These are phyloP conservation scores for Lipomyces mesembrius DNA, from an alignment of 805 yeast genomes.

Conservation along the genomic window DNA sequence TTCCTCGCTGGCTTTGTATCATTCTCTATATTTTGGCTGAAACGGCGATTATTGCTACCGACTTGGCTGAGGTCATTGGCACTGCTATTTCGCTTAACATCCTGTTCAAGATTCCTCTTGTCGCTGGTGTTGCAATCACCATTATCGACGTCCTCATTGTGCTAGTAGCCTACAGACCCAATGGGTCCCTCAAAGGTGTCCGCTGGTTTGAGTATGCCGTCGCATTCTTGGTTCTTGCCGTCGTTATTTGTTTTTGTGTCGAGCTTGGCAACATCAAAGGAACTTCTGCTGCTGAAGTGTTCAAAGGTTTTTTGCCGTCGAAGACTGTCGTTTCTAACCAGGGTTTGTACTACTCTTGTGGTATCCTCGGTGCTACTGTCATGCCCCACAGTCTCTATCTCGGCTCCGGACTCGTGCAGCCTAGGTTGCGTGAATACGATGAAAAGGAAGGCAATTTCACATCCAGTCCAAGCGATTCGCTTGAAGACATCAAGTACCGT, in stretches of 20 bases:
- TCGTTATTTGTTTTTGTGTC: constrained; percentile 82
- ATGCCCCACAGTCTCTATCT: constrained; percentile 92
- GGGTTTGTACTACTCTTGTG: constrained; percentile 80
- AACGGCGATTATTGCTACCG: constrained; percentile 91
- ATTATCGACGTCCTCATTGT: constrained; percentile 85
- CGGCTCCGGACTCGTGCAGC: constrained; percentile 88
- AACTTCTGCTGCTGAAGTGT: constrained; percentile 57
- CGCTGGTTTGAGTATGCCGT: constrained; percentile 84
- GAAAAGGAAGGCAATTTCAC: constrained; percentile 63
- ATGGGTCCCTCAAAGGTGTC: constrained; percentile 76
- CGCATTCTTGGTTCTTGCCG: constrained; percentile 72
- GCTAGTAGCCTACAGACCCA: constrained; percentile 84
- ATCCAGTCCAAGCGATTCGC: constrained; percentile 44
- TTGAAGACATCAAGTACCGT: constrained; percentile 51
- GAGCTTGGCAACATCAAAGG: constrained; percentile 72
- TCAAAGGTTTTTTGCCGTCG: constrained; percentile 69
- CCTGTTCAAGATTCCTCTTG: constrained; percentile 75
- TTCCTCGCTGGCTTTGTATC: constrained; percentile 58
- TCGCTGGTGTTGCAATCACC: constrained; percentile 82
- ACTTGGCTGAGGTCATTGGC: constrained; percentile 97
- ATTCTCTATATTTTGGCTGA: constrained; percentile 79
- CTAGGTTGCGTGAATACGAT: constrained; percentile 80
- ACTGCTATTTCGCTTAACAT: constrained; percentile 92
- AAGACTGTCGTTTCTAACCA: constrained; percentile 56
- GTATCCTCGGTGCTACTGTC: constrained; percentile 90